Evolutionary conservation across 2,329 filamentous ascomycete species (phyloP).

Genomic region (Penicillium occitanis): DNA sequence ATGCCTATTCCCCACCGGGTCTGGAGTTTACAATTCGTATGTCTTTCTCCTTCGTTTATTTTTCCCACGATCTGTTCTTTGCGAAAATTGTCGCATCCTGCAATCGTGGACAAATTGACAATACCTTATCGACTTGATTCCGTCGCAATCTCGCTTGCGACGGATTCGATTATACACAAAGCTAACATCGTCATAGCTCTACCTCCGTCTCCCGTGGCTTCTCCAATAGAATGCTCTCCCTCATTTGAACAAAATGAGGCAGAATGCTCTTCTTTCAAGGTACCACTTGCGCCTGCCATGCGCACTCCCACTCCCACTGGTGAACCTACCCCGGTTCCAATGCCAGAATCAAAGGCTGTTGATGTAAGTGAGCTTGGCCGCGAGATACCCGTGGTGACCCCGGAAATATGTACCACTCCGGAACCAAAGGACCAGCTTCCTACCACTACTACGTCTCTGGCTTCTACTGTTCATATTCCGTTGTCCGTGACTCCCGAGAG

Average conservation of each 20-base stretch:
- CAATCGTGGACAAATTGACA: neutral
- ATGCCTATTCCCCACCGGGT: slow-evolving; percentile 35
- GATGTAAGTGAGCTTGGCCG: slow-evolving; percentile 37
- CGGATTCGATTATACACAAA: slow-evolving; percentile 13
- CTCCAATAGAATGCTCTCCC: slow-evolving; percentile 36
- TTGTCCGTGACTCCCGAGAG: slow-evolving; percentile 22
- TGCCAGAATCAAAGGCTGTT: slow-evolving; percentile 26
- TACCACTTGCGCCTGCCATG: slow-evolving; percentile 27
- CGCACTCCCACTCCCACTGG: slow-evolving; percentile 17
- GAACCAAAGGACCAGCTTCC: neutral
- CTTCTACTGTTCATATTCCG: slow-evolving; percentile 23
- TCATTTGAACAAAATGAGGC: slow-evolving; percentile 31
- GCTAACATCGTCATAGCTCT: slow-evolving; percentile 28
- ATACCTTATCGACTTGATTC: neutral
- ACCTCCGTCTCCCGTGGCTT: slow-evolving; percentile 33
- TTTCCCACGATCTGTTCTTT: slow-evolving; percentile 21
- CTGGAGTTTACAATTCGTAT: slow-evolving; percentile 40
- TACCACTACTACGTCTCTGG: slow-evolving; percentile 11
- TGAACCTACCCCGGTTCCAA: slow-evolving; percentile 16
- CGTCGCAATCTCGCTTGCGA: slow-evolving; percentile 10
- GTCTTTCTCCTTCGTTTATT: slow-evolving; percentile 23
- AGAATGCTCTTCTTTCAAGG: slow-evolving; percentile 29
- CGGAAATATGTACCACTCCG: slow-evolving; percentile 1
- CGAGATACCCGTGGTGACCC: slow-evolving; percentile 13
- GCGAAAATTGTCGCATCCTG: slow-evolving; percentile 11